Evolutionary conservation across 192 early-diverging fungal species (phyloP), one percentile per base, ranked within the genome.

Genomic region (Coemansia sp.): DNA sequence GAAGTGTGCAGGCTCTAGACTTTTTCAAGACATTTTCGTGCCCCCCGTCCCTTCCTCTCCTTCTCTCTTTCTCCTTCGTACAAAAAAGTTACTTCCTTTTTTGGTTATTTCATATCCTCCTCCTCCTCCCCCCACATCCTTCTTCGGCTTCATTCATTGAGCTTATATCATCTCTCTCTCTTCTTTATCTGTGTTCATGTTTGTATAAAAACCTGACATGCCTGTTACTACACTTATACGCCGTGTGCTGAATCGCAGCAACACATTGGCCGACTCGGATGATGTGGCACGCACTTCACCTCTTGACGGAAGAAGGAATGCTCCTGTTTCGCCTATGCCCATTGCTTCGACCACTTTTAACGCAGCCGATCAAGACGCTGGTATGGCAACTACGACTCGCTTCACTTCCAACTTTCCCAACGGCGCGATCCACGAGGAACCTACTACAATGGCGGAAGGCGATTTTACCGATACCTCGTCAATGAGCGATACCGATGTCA

Each of bases 241-340:
- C 6, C 78, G 78, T 4, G 62, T 80, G 66, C 67, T 80, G 35
- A 75, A 75, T 66, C 69, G 78, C 28, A 52, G 73, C 67, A 64
- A 59, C 42, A 57, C 66, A n/a, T 11, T 61, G n/a, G 59, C 59
- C 6, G 67, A 55, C n/a, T 58, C 63, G 3, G 23, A 64, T 47
- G 59, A 67, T 43, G 66, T 14, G 7, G 40, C 33, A 33, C 55
- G 55, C 55, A 4, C 50, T 2, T 11, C 58, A 11, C 58, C 33
- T 4, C 10, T 21, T 32, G 33, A 60, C 19, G 35, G 11, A 28
- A 28, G 60, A 37, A 37, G 35, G 26, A 26, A 26, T 46, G 23
- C 44, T n/a, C 35, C 62, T 63, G 19, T 44, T 32, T 63, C 68
- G 62, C 61, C 68, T 2, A 43, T 62, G 21, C 64, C 64, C 17